phyloP scores from a whole-genome alignment of 2,329 filamentous ascomycete species.

The Colletotrichum scovillei region DNA sequence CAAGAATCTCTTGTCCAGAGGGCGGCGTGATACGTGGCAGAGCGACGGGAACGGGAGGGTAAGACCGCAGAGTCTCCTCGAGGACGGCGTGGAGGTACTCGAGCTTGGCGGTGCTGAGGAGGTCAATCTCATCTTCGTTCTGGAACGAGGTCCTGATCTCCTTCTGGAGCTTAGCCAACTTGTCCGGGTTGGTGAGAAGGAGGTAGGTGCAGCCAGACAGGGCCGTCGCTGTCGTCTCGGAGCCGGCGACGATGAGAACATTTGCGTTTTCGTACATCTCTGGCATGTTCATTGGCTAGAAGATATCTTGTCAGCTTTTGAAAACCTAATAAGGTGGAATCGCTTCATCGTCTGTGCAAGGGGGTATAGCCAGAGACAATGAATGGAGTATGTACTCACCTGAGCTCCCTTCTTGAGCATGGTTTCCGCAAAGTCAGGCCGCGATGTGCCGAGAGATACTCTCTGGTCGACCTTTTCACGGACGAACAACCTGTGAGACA shows the following conservation, averaged over 20 bases:
- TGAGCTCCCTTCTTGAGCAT: conserved; percentile 34
- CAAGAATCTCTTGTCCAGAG: conserved; percentile 46
- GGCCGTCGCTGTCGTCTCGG: conserved; percentile 48
- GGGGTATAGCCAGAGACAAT: neutral
- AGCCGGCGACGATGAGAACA: conserved; percentile 47
- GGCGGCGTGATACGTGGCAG: conserved; percentile 43
- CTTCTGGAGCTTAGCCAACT: conserved; percentile 43
- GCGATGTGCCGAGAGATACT: conserved; percentile 26
- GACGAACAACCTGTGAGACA: neutral
- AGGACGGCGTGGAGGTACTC: conserved; percentile 54
- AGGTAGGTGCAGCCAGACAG: conserved; percentile 43
- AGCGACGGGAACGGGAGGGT: conserved; percentile 44
- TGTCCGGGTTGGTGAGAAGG: conserved; percentile 45
- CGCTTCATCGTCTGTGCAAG: no score
- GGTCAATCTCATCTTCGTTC: conserved; percentile 49
- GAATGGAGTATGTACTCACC: neutral
- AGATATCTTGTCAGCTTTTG: neutral
- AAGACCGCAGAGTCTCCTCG: conserved; percentile 56
- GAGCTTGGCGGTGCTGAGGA: conserved; percentile 44
- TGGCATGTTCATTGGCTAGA: conserved; percentile 29
- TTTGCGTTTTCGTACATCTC: conserved; percentile 37
- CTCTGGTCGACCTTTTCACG: conserved; percentile 28
- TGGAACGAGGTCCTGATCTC: conserved; percentile 52
- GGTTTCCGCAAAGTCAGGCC: conserved; percentile 37
- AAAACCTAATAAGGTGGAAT: no score